A percentile compares a stretch with the other conserved stretches of the same genome.
These are phyloP conservation scores for Melanogaster broomeanus DNA, from an alignment of 768 basidiomycete species.

Conservation along the genomic window DNA sequence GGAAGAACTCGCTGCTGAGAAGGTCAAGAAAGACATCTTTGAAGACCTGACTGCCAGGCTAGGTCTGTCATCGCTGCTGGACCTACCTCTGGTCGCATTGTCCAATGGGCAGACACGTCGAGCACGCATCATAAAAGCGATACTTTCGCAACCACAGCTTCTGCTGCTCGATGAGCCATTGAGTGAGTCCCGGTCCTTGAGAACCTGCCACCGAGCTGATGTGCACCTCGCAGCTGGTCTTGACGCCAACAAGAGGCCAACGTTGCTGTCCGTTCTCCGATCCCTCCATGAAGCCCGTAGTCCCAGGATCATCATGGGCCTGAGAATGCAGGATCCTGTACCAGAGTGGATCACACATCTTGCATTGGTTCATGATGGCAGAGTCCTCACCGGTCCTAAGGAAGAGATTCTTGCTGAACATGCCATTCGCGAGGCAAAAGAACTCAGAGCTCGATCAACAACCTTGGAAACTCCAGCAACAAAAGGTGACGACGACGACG, in stretches of 20 bases:
- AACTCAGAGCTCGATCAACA: neutral
- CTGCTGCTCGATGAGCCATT: slow-evolving; percentile 91
- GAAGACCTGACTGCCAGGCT: slow-evolving; percentile 56
- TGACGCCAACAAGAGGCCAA: slow-evolving; percentile 60
- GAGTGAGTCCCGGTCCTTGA: slow-evolving; percentile 46
- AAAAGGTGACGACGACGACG: neutral
- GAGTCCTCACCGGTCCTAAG: slow-evolving; percentile 53
- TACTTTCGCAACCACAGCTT: slow-evolving; percentile 70
- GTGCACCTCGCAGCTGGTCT: slow-evolving; percentile 63
- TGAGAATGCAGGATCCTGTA: slow-evolving; percentile 69
- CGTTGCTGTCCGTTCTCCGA: slow-evolving; percentile 56
- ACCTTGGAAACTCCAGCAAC: neutral
- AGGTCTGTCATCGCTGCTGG: slow-evolving; percentile 63
- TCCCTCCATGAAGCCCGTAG: slow-evolving; percentile 45
- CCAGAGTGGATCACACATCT: slow-evolving; percentile 77
- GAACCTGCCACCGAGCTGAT: neutral
- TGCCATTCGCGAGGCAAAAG: slow-evolving; percentile 8
- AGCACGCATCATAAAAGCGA: slow-evolving; percentile 78
- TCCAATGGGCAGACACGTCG: slow-evolving; percentile 92
- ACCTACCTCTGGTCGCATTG: slow-evolving; percentile 80
- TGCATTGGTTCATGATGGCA: slow-evolving; percentile 50
- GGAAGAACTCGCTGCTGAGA: slow-evolving; percentile 26
- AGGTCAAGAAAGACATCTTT: slow-evolving; percentile 41
- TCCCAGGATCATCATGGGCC: slow-evolving; percentile 66
- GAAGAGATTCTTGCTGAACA: slow-evolving; percentile 41